These are phyloP conservation scores for Scheffersomyces coipomensis DNA, from an alignment of 805 yeast species.

Conservation along the genomic window DNA sequence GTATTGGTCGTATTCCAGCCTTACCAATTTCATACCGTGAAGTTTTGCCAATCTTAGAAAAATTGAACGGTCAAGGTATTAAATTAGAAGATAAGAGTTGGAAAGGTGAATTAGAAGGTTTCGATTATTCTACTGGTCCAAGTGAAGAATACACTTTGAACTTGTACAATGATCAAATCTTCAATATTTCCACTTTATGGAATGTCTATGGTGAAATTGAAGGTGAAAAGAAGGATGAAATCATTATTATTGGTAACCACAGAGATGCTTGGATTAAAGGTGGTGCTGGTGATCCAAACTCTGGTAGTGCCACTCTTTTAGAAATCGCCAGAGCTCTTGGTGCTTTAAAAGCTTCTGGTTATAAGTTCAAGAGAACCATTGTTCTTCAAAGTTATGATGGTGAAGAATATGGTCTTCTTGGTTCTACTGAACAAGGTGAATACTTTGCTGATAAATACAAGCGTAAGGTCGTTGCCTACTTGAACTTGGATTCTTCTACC, in stretches of 20 bases:
- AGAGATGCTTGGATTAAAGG: conserved; percentile 49
- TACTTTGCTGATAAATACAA: conserved; percentile 38
- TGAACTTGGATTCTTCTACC: conserved; percentile 53
- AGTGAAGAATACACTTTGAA: conserved; percentile 32
- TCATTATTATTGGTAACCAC: conserved; percentile 43
- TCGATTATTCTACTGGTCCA: conserved; percentile 41
- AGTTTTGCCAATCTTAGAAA: conserved; percentile 39
- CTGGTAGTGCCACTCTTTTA: conserved; percentile 42
- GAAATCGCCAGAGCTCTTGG: conserved; percentile 45
- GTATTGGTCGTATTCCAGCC: conserved; percentile 40
- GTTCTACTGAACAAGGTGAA: conserved; percentile 59
- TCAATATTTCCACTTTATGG: conserved; percentile 39
- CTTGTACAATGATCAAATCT: conserved; percentile 39
- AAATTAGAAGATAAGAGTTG: conserved; percentile 26
- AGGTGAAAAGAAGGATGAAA: conserved; percentile 39
- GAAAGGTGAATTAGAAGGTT: conserved; percentile 40
- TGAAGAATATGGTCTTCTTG: conserved; percentile 51
- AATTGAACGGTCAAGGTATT: conserved; percentile 38
- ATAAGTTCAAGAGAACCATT: conserved; percentile 37
- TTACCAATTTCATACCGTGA: conserved; percentile 45
- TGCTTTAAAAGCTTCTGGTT: conserved; percentile 33
- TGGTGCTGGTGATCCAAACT: conserved; percentile 48
- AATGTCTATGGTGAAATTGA: conserved; percentile 45
- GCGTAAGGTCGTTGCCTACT: conserved; percentile 46
- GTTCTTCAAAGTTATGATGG: conserved; percentile 42